Conservation (phyloP, 1,284 basidiomycete genomes). For the Wolfiporia cocos region DNA sequence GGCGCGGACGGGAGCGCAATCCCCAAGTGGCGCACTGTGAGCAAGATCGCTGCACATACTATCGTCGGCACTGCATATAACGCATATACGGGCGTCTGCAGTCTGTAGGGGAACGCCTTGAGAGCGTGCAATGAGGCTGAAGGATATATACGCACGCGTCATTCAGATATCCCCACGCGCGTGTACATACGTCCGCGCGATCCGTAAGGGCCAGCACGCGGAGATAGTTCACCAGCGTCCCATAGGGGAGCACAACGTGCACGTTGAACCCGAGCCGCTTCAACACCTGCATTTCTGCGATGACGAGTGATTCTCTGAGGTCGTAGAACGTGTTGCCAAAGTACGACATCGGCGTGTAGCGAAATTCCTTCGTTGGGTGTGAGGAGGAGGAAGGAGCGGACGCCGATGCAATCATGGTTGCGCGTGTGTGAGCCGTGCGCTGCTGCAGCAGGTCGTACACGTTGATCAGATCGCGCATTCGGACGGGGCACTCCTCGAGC, state of each 20-base stretch:
- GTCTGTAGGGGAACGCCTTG: conserved; percentile 34
- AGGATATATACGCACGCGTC: conserved; percentile 62
- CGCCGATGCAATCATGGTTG: conserved; percentile 10
- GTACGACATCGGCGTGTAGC: conserved; percentile 81
- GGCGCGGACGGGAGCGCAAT: conserved; percentile 69
- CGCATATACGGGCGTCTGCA: conserved; percentile 89
- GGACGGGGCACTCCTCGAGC: conserved; percentile 87
- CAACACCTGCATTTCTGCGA: conserved; percentile 96
- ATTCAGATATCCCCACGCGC: conserved; percentile 88
- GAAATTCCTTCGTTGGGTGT: conserved; percentile 38
- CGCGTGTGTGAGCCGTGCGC: conserved; percentile 42
- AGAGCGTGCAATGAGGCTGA: not conserved
- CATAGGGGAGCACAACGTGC: conserved; percentile 88
- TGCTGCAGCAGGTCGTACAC: conserved; percentile 85
- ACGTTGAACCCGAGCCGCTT: conserved; percentile 91
- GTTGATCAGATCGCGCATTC: conserved; percentile 93
- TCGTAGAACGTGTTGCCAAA: conserved; percentile 82
- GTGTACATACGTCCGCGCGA: conserved; percentile 64
- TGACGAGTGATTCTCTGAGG: conserved; percentile 84
- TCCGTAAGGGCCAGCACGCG: conserved; percentile 80
- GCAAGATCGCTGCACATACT: conserved; percentile 80
- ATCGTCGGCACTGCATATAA: conserved; percentile 85
- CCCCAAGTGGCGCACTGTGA: conserved; percentile 63
- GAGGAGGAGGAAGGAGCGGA: conserved; percentile 20
- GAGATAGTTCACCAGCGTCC: conserved; percentile 92